These are phyloP conservation scores for Jackrogersella minutella DNA, from an alignment of 495 filamentous ascomycete species.

Conservation along the genomic window DNA sequence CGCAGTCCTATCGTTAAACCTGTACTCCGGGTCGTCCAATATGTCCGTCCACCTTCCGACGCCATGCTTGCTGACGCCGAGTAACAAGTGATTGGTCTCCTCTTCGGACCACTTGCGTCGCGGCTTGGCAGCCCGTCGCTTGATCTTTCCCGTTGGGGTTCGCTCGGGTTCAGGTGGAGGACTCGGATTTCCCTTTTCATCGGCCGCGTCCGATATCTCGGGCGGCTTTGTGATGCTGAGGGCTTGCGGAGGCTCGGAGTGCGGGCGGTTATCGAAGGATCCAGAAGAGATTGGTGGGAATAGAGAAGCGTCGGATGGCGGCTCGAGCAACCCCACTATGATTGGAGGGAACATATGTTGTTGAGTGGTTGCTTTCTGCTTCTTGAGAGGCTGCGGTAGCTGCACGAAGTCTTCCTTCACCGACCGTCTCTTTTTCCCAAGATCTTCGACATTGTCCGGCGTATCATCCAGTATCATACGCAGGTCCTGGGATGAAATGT, in stretches of 20 bases:
- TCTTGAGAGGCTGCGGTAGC: conserved; percentile 65
- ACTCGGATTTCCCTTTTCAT: conserved; percentile 42
- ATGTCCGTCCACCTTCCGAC: conserved; percentile 91
- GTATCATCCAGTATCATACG: conserved; percentile 57
- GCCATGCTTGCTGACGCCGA: conserved; percentile 81
- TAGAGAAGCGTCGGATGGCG: conserved; percentile 74
- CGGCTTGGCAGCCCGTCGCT: conserved; percentile 55
- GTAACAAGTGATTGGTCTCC: conserved; percentile 78
- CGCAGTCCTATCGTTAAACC: conserved; percentile 77
- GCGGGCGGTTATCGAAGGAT: conserved; percentile 54
- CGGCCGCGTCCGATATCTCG: conserved; percentile 30
- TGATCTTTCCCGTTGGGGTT: conserved; percentile 47
- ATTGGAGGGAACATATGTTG: conserved; percentile 65
- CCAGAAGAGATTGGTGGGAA: conserved; percentile 74
- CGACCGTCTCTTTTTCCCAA: conserved; percentile 58
- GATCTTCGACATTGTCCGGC: conserved; percentile 45
- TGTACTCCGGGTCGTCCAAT: conserved; percentile 73
- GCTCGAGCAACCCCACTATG: conserved; percentile 77
- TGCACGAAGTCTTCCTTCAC: conserved; percentile 64
- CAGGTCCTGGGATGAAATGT: conserved; percentile 52
- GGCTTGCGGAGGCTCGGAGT: conserved; percentile 47
- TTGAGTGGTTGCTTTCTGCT: conserved; percentile 59
- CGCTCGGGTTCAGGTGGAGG: conserved; percentile 43
- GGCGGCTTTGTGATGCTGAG: conserved; percentile 48
- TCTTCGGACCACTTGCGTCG: conserved; percentile 80